Percentiles rank a stretch among this genome's conserved stretches.
phyloP scores from a whole-genome alignment of 2,329 filamentous ascomycete species.

The Gaeumannomyces tritici region DNA sequence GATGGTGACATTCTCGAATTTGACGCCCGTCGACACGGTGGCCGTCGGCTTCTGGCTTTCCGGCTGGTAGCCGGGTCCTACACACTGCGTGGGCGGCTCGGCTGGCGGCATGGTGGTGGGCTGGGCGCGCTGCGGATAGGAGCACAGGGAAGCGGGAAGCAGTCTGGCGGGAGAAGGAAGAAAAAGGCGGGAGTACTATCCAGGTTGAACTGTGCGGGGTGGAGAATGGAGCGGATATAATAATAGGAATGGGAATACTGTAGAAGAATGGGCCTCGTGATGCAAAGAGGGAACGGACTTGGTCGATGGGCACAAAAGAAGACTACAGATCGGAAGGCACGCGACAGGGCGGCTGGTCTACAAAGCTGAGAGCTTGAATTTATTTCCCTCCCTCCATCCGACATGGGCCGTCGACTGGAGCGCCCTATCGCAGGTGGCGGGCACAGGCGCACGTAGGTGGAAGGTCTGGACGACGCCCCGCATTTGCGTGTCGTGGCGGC shows the following conservation, averaged over 20 bases:
- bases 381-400: background rate
- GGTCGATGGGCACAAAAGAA: background rate
- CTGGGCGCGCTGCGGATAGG: background rate
- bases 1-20: slow-evolving; percentile 78
- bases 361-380: background rate
- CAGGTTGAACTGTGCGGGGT: background rate
- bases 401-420: background rate
- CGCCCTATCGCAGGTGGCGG: background rate
- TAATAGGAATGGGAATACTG: too few relatives aligned
- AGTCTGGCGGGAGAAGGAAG: background rate
- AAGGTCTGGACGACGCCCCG: background rate
- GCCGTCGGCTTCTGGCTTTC: slow-evolving; percentile 73
- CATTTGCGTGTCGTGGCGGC: background rate
- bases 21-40: slow-evolving; percentile 75
- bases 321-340: background rate
- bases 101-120: slow-evolving; percentile 3
- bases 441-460: background rate
- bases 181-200: too few relatives aligned
- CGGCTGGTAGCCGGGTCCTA: slow-evolving; percentile 72
- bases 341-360: background rate
- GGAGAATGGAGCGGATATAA: background rate
- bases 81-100: slow-evolving; percentile 42
- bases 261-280: too few relatives aligned
- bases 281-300: background rate
- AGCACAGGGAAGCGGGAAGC: background rate